A percentile compares a stretch with the other conserved stretches of the same genome.
Conservation (phyloP, 257 asterid species). For the Nicotiana sylvestris region DNA sequence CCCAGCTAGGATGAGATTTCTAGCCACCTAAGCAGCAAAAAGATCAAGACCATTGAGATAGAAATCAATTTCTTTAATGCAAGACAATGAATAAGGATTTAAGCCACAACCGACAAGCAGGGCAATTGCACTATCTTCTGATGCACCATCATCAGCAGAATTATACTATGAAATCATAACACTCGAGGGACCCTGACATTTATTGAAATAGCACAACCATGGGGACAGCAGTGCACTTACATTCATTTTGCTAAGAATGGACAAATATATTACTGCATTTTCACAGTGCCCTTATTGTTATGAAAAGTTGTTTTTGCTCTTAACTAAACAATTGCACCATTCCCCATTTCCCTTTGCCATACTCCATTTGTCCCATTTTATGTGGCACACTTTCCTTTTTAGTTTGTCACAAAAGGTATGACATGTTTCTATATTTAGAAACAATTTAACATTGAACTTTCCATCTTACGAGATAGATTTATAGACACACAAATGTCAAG, state of each 20-base stretch:
- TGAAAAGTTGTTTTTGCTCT: background rate
- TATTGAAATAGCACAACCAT: background rate
- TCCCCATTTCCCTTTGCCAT: background rate
- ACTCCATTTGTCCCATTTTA: too few relatives aligned
- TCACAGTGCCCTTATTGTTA: background rate
- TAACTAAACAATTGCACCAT: background rate
- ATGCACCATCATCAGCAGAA: background rate
- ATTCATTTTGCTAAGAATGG: background rate
- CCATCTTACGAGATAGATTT: too few relatives aligned
- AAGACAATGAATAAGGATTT: background rate
- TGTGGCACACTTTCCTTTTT: too few relatives aligned
- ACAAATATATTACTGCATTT: background rate
- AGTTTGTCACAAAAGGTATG: too few relatives aligned
- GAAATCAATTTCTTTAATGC: background rate
- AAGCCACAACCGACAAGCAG: background rate
- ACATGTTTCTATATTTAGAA: too few relatives aligned
- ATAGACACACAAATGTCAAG: too few relatives aligned
- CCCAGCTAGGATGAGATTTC: constrained; percentile 87
- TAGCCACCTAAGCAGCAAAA: constrained; percentile 60
- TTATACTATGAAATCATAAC: background rate
- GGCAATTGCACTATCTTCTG: background rate
- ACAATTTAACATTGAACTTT: too few relatives aligned
- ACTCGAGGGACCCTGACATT: background rate
- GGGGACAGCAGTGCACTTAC: background rate
- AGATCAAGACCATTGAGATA: constrained; percentile 1